These are phyloP conservation scores for Durotheca rogersii DNA, from an alignment of 495 filamentous ascomycete genomes.

Conservation along the genomic window DNA sequence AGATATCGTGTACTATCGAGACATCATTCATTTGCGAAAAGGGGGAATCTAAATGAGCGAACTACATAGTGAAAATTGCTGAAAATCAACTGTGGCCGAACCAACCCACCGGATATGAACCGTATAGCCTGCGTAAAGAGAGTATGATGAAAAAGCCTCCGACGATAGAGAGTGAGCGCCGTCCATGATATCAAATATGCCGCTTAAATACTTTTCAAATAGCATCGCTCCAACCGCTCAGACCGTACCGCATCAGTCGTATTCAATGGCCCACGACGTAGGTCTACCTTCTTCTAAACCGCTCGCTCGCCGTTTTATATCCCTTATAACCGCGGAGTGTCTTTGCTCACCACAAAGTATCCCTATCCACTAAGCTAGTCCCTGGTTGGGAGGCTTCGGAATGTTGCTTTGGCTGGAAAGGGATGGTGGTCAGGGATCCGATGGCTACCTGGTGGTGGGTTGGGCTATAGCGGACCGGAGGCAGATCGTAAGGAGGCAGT, in stretches of 20 bases:
- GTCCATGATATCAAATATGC: too few relatives aligned
- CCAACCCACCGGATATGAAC: too few relatives aligned
- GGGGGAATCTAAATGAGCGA: too few relatives aligned
- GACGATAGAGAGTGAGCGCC: too few relatives aligned
- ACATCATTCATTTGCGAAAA: too few relatives aligned
- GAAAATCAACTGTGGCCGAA: too few relatives aligned
- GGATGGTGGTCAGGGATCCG: slow-evolving; percentile 1
- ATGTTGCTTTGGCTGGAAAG: slow-evolving; percentile 12
- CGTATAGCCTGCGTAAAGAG: too few relatives aligned
- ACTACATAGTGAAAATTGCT: too few relatives aligned
- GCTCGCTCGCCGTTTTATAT: too few relatives aligned
- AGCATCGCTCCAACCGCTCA: not conserved
- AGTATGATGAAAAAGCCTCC: too few relatives aligned
- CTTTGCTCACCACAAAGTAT: slow-evolving; percentile 27
- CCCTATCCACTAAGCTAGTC: slow-evolving; percentile 26
- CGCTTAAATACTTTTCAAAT: too few relatives aligned
- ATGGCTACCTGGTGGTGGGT: slow-evolving; percentile 9
- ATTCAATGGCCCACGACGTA: not conserved
- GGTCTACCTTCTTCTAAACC: not conserved
- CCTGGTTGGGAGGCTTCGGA: slow-evolving; percentile 4
- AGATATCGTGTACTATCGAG: too few relatives aligned
- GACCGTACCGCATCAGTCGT: not conserved
- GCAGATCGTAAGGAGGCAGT: slow-evolving; percentile 11
- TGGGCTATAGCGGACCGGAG: slow-evolving; percentile 13
- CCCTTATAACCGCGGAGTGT: not conserved